phyloP scores from a whole-genome alignment of 2,329 filamentous ascomycete genomes.

The Ophiostoma angusticollis region DNA sequence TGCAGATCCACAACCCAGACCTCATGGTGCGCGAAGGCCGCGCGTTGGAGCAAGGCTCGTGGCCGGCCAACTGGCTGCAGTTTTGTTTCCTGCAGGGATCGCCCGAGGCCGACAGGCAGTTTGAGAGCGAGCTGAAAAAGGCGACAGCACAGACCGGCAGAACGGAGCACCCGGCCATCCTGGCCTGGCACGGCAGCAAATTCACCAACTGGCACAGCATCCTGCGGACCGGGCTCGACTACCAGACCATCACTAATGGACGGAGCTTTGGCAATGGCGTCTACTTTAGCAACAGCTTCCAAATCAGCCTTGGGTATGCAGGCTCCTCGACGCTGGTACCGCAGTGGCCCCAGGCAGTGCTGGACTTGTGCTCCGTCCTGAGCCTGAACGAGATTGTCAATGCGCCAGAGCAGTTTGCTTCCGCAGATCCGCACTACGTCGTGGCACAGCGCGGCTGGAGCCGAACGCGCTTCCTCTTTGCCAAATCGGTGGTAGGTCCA shows the following conservation, averaged over 20 bases:
- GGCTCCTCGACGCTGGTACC: background rate
- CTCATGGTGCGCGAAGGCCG: background rate
- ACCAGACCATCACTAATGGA: slow-evolving; percentile 47
- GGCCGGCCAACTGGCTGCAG: slow-evolving; percentile 48
- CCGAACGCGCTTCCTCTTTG: slow-evolving; percentile 75
- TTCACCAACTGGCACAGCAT: slow-evolving; percentile 83
- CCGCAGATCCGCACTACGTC: slow-evolving; percentile 49
- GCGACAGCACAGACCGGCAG: slow-evolving; percentile 20
- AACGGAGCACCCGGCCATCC: slow-evolving; percentile 52
- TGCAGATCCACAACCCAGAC: slow-evolving; percentile 48
- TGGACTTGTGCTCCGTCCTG: slow-evolving; percentile 47
- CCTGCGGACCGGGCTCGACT: slow-evolving; percentile 69
- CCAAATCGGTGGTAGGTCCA: slow-evolving; percentile 14
- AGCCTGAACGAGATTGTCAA: slow-evolving; percentile 83
- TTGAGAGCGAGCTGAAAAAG: slow-evolving; percentile 47
- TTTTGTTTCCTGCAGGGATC: slow-evolving; percentile 82
- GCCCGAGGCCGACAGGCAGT: slow-evolving; percentile 72
- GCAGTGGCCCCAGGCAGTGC: slow-evolving; percentile 53
- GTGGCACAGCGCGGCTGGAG: slow-evolving; percentile 73
- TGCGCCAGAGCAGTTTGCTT: slow-evolving; percentile 47
- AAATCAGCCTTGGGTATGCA: slow-evolving; percentile 42
- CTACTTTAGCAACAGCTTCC: slow-evolving; percentile 57
- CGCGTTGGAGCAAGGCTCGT: background rate
- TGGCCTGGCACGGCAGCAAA: slow-evolving; percentile 76
- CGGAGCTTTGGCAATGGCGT: slow-evolving; percentile 67